These are phyloP conservation scores for Verbascum thapsus DNA, from an alignment of 257 asterid genomes.

Conservation along the genomic window DNA sequence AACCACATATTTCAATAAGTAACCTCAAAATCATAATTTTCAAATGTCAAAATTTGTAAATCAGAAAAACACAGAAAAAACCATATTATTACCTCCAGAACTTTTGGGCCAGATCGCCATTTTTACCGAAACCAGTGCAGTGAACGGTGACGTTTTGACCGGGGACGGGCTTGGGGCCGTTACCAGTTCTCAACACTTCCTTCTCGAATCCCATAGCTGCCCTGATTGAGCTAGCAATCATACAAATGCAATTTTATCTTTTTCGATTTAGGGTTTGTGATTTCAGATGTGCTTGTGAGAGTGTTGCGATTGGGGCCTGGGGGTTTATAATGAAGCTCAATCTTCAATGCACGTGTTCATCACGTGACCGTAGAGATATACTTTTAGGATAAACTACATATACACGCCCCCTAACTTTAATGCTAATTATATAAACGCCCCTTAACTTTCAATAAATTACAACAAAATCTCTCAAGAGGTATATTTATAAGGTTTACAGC, in stretches of 20 bases:
- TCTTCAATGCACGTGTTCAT: conserved; percentile 29
- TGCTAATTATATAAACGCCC: too few species aligned
- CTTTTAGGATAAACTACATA: too few species aligned
- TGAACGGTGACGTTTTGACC: conserved; percentile 95
- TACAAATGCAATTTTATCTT: background rate
- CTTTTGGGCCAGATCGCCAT: conserved; percentile 62
- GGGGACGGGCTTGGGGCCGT: conserved; percentile 72
- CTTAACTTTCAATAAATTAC: too few species aligned
- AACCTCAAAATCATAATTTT: conserved; percentile 13
- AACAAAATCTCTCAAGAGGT: too few species aligned
- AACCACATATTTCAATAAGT: background rate
- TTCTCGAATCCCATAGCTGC: conserved; percentile 79
- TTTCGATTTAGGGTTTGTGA: conserved; percentile 33
- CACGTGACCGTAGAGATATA: conserved; percentile 25
- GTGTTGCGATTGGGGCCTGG: too few species aligned
- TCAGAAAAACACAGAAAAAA: background rate
- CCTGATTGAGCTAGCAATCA: conserved; percentile 31
- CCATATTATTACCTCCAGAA: conserved; percentile 80
- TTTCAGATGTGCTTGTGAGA: background rate
- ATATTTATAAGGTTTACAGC: too few species aligned
- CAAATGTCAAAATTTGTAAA: background rate
- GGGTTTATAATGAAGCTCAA: background rate
- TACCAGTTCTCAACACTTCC: conserved; percentile 64
- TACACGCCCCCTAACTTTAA: too few species aligned
- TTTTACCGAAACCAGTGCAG: conserved; percentile 97